Conservation (phyloP, 2,329 filamentous ascomycete genomes). For the Penicillium olsonii region DNA sequence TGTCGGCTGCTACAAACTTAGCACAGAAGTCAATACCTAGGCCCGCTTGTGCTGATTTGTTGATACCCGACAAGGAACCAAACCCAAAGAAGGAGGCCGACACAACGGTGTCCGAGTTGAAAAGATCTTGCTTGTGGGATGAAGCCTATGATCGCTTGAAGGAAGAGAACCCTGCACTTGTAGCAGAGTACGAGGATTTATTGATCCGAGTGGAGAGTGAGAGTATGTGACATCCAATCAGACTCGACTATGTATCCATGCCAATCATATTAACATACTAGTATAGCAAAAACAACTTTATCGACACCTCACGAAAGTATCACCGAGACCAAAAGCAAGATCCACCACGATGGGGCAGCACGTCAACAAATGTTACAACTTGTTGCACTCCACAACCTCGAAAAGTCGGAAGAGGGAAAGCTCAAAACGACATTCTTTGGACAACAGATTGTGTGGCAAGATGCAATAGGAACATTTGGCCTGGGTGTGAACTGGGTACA, state of each 20-base stretch:
- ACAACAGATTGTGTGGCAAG: constrained; percentile 1
- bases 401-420: neutral
- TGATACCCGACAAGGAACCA: no score
- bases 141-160: neutral
- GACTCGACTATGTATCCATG: neutral
- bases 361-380: neutral
- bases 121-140: neutral
- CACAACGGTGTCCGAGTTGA: neutral
- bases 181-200: neutral
- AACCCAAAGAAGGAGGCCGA: neutral
- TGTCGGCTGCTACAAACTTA: no score
- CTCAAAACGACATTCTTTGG: constrained; percentile 5
- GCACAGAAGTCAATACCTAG: no score
- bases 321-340: neutral
- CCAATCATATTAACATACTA: neutral
- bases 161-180: neutral
- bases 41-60: no score
- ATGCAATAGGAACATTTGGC: neutral
- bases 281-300: neutral
- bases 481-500: constrained; percentile 5
- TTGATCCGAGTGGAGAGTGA: neutral
- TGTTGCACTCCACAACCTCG: neutral
- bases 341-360: neutral
- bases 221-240: neutral
- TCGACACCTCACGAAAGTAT: neutral